Conservation (phyloP, 805 yeast species). For the Candida sithepensis region DNA sequence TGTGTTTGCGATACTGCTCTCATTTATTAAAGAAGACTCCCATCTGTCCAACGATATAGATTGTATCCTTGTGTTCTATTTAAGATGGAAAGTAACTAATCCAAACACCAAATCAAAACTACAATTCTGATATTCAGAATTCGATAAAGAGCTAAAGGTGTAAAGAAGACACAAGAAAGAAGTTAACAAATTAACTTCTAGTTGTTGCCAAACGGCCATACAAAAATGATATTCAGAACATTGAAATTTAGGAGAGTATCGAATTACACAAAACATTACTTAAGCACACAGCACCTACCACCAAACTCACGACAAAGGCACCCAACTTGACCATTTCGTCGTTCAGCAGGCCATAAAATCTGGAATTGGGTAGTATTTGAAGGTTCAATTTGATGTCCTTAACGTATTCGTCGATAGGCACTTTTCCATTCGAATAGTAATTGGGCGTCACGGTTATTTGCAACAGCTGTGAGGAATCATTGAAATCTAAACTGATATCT, state of each 20-base stretch:
- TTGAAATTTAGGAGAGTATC: background rate
- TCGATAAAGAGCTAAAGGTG: too few species aligned
- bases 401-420: slow-evolving; percentile 8
- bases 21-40: too few species aligned
- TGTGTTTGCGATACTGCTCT: too few species aligned
- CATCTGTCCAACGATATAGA: too few species aligned
- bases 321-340: slow-evolving; percentile 9
- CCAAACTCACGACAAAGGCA: slow-evolving; percentile 6
- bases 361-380: slow-evolving; percentile 7
- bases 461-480: slow-evolving; percentile 2
- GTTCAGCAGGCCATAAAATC: slow-evolving; percentile 8
- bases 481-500: slow-evolving; percentile 6
- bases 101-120: too few species aligned
- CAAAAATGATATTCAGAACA: too few species aligned
- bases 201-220: too few species aligned
- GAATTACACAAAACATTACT: background rate
- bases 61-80: too few species aligned
- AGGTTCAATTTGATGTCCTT: slow-evolving; percentile 12
- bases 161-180: too few species aligned
- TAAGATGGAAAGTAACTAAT: too few species aligned
- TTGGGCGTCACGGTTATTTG: slow-evolving; percentile 14
- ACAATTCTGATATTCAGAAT: too few species aligned
- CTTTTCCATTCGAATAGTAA: slow-evolving; percentile 17
- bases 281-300: slow-evolving; percentile 2
- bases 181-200: too few species aligned